These are phyloP conservation scores for Vicia villosa DNA, from an alignment of 306 rosid genomes.

Conservation along the genomic window DNA sequence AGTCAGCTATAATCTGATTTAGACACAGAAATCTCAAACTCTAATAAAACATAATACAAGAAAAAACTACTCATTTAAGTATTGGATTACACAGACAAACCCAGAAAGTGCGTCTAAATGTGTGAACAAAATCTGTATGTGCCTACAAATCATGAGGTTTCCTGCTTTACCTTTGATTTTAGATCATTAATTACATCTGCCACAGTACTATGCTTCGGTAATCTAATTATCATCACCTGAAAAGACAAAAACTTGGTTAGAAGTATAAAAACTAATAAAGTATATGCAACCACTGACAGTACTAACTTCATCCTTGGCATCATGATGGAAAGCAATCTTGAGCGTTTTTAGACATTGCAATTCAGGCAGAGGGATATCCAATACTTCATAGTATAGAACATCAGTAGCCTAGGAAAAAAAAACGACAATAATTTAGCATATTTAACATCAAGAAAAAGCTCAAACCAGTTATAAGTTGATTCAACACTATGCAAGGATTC, in stretches of 20 bases:
- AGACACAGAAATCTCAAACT: neutral
- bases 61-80: neutral
- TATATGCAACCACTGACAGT: neutral
- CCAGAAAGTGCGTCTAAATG: neutral
- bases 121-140: neutral
- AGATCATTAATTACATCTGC: conserved; percentile 76
- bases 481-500: neutral
- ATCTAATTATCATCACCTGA: conserved; percentile 78
- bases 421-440: conserved; percentile 10
- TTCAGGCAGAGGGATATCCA: conserved; percentile 89
- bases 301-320: conserved; percentile 78
- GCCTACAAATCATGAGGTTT: neutral
- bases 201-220: conserved; percentile 75
- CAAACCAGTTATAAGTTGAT: neutral
- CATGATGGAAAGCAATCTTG: conserved; percentile 80
- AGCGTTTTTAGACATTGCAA: conserved; percentile 72
- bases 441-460: neutral
- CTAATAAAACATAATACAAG: neutral
- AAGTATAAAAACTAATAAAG: neutral
- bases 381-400: conserved; percentile 74
- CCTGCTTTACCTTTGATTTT: conserved; percentile 58
- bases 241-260: conserved; percentile 21
- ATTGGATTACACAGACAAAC: conserved; percentile 4
- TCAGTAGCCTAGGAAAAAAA: conserved; percentile 54
- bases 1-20: neutral